phyloP scores from a whole-genome alignment of 2,329 filamentous ascomycete species.

The Ambrosiella xylebori region DNA sequence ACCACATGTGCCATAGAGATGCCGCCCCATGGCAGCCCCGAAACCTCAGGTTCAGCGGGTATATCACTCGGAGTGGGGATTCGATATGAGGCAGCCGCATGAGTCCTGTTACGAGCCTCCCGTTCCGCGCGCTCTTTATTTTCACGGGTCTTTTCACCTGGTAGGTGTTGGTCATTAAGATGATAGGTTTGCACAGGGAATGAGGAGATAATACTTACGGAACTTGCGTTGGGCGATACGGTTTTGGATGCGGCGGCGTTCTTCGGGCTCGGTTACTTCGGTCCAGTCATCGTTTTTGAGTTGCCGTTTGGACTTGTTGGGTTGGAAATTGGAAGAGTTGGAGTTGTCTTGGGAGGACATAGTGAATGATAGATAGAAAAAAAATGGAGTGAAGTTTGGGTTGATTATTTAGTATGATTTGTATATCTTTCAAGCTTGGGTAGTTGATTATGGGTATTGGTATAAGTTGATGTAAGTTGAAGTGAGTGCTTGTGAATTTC shows the following conservation, averaged over 20 bases:
- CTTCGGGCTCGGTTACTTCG: conserved; percentile 50
- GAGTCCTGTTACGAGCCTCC: conserved; percentile 43
- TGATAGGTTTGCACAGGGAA: neutral
- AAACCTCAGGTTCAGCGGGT: conserved; percentile 30
- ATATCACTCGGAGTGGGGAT: conserved; percentile 42
- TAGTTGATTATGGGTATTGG: neutral
- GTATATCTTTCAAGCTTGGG: no score
- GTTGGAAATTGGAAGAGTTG: neutral
- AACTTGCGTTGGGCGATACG: conserved; percentile 61
- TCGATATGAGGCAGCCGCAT: conserved; percentile 47
- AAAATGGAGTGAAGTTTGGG: neutral
- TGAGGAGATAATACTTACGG: conserved; percentile 32
- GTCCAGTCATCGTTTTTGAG: conserved; percentile 46
- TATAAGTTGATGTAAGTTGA: neutral
- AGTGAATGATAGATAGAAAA: neutral
- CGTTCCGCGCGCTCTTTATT: conserved; percentile 49
- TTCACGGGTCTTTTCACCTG: conserved; percentile 54
- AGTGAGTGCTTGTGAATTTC: no score
- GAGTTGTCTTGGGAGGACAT: neutral
- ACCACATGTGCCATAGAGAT: conserved; percentile 42
- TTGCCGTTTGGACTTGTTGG: conserved; percentile 22
- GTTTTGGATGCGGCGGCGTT: conserved; percentile 60
- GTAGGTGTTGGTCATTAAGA: neutral
- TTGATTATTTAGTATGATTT: no score
- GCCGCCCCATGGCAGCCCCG: conserved; percentile 57